Evolutionary conservation across 2,329 filamentous ascomycete species (phyloP).

Genomic region (Cladosporium sp.): DNA sequence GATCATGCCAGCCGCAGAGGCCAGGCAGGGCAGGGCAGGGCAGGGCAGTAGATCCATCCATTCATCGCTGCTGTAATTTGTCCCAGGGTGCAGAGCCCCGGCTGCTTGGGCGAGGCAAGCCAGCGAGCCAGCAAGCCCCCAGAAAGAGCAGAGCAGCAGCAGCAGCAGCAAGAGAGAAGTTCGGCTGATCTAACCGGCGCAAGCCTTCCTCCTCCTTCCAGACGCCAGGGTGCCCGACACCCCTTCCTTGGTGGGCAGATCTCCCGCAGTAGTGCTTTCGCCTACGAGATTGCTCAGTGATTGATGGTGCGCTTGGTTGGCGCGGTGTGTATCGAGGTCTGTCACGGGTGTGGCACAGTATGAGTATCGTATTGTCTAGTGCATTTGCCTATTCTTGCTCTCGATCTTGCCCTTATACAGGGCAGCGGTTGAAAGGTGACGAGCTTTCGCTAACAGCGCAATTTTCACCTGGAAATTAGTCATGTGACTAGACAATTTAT

Average conservation of each 20-base stretch:
- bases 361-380: neutral
- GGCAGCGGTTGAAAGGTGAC: neutral
- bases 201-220: neutral
- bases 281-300: neutral
- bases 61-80: slow-evolving; percentile 12
- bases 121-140: neutral
- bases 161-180: neutral
- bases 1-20: slow-evolving; percentile 4
- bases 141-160: neutral
- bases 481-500: neutral
- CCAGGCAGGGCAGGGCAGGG: neutral
- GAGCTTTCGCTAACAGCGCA: neutral
- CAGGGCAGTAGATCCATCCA: neutral
- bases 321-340: neutral
- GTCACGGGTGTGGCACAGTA: neutral
- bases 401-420: neutral
- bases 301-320: neutral
- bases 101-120: neutral
- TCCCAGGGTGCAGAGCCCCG: neutral
- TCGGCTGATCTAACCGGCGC: slow-evolving; percentile 3
- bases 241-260: slow-evolving; percentile 1
- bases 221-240: neutral
- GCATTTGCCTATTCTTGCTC: neutral
- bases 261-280: neutral
- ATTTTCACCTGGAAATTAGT: neutral